Evolutionary conservation across 2,329 filamentous ascomycete species (phyloP), one percentile per base, ranked within the genome.

Genomic region (Metarhizium guizhouense): DNA sequence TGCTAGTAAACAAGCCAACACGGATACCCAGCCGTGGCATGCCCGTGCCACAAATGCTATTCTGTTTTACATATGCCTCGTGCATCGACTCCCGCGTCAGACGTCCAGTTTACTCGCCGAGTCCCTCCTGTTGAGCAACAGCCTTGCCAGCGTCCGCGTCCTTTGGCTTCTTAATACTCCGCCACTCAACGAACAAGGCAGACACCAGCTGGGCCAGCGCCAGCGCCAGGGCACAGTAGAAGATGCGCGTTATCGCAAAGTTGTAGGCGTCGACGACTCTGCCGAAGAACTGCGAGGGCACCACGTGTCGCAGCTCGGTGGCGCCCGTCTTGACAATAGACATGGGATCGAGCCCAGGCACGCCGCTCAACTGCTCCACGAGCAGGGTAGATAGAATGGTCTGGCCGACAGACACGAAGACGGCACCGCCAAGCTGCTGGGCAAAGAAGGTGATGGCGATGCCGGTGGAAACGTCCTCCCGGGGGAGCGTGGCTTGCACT

Each of bases 201-300:
- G 79, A 82, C 10, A 85, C n/a, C 6, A 88, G 72, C 11, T 80
- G 79, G 2, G 80, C 64, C 6, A 76, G 68, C 0, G 78, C 75
- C 58, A 86, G 69, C 0, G 79, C 85, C 53, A 85, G 72, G 4
- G 76, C 76, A 1, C 84, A 80, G 56, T 86, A 78, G 65, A 87
- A 90, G 3, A 84, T 82, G 56, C 80, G 72, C 0, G 78, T 82
- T 42, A 87, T 73, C 0, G 84, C 80, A 47, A 74, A 69, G 65
- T 88, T 88, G 71, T 90, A 90, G 0, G 84, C 85, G 0, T 72
- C 59, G 1, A 84, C 72, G 8, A 91, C 84, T 0, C 73, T 70
- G 2, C 67, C 63, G 4, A 85, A 66, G 56, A 75, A 79, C 57
- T 81, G 62, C 0, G 68, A 60, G 0, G 77, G 72, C 30, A 89